phyloP scores from a whole-genome alignment of 1,284 basidiomycete genomes.

The Laetiporus sulphureus region DNA sequence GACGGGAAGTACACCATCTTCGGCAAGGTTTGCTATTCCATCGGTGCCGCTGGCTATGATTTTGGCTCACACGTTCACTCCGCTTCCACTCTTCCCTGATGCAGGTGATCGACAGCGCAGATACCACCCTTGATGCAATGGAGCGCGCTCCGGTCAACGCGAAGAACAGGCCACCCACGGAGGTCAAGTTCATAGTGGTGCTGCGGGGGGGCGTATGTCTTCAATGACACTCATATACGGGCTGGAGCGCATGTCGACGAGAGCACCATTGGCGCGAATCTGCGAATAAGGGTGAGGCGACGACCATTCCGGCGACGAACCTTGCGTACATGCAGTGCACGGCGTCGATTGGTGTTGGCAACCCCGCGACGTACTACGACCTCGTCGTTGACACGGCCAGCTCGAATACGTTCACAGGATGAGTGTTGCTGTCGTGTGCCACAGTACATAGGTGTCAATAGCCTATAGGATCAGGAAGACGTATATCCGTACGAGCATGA shows the following conservation, averaged over 20 bases:
- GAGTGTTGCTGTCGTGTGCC: neutral
- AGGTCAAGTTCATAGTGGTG: slow-evolving; percentile 88
- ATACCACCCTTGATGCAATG: slow-evolving; percentile 85
- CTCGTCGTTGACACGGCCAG: slow-evolving; percentile 51
- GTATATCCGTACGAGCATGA: slow-evolving; percentile 36
- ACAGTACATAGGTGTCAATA: neutral
- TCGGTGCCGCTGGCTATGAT: neutral
- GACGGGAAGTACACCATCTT: slow-evolving; percentile 95
- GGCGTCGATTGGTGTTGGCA: slow-evolving; percentile 50
- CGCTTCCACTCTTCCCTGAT: neutral
- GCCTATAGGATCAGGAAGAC: slow-evolving; percentile 29
- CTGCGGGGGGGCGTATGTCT: no score
- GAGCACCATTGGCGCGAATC: no score
- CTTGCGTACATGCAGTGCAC: slow-evolving; percentile 46
- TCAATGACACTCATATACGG: no score
- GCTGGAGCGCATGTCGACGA: no score
- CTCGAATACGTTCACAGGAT: slow-evolving; percentile 9
- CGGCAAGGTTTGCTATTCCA: slow-evolving; percentile 55
- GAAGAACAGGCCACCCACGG: slow-evolving; percentile 83
- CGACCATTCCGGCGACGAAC: slow-evolving; percentile 9
- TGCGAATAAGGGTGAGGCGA: no score
- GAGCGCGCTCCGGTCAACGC: slow-evolving; percentile 86
- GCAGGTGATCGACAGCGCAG: slow-evolving; percentile 86
- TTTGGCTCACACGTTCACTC: neutral
- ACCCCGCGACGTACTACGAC: slow-evolving; percentile 50